Conservation (phyloP, 352 stramenopile genomes). For the Phytophthora pluvialis region DNA sequence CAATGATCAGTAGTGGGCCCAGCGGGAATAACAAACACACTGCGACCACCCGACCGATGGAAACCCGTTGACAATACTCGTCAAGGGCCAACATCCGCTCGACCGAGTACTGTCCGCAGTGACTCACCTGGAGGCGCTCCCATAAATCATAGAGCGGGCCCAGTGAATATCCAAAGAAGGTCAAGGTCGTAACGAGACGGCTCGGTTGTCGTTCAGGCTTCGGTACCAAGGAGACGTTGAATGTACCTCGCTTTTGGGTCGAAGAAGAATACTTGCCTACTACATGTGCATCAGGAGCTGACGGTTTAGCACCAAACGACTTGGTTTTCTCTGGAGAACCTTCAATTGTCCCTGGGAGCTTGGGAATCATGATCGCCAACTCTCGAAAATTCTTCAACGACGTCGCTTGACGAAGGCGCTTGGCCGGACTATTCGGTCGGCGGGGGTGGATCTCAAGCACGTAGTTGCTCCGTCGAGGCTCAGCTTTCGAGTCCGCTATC, state of each 20-base stretch:
- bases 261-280: neutral
- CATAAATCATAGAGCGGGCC: conserved; percentile 30
- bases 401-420: neutral
- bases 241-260: conserved; percentile 14
- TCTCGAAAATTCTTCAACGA: conserved; percentile 9
- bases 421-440: neutral
- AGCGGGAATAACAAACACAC: conserved; percentile 30
- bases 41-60: conserved; percentile 5
- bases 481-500: neutral
- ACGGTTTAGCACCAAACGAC: neutral
- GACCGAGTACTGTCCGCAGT: conserved; percentile 44
- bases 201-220: conserved; percentile 5
- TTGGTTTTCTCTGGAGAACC: conserved; percentile 18
- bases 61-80: conserved; percentile 32
- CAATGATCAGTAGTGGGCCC: conserved; percentile 17
- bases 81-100: conserved; percentile 38
- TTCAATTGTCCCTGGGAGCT: conserved; percentile 7
- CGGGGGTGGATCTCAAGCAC: conserved; percentile 4
- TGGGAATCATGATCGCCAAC: neutral
- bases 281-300: neutral
- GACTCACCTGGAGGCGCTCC: conserved; percentile 37
- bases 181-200: neutral
- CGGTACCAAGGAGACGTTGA: conserved; percentile 4
- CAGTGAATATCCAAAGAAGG: conserved; percentile 9
- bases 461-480: conserved; percentile 19